Base-by-base conservation (phyloP, 768 basidiomycete species). In the Tephrocybe rancida region DNA sequence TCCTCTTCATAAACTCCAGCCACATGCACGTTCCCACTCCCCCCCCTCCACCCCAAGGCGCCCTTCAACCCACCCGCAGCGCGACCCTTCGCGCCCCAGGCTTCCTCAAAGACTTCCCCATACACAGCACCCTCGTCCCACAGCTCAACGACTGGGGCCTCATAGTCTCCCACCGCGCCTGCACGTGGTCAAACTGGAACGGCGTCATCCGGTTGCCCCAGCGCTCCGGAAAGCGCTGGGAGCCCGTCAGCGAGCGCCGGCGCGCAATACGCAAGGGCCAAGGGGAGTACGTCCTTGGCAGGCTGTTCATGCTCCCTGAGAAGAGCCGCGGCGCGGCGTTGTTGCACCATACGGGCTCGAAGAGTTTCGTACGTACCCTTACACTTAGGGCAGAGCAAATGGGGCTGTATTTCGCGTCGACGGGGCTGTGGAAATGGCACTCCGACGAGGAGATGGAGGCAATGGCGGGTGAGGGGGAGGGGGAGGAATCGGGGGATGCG, bases 311-410 rank as follows among this genome's bases (percentile, higher is more conserved):
- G 25, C 70, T 76, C 13, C 78, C 84, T 2, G 59, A 74, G 46
- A 77, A 78, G 50, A 79, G 78, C 1, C 71, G 71, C 6, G 83
- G 82, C 16, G 77, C 85, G 0, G 81, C 82, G 0, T 67, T 81
- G 24, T 67, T 89, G 29, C 59, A 72, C 11, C 60, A 81, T 19
- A 89, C 87, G 1, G 87, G 87, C 8, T 84, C 87, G 61, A 37
- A 44, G 0, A 72, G 73, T 22, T 85, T 86, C 62, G 66, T 70
- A 37, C 67, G 70, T 44, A 68, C 76, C 37, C 54, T 82, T 1
- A 72, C 73, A 27, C 62, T 58, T 19, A 69, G 70, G 34, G 88
- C 87, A 0, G 48, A 60, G 5, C 70, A 67, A 39, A 60, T 73
- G 2, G 80, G 79, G 14, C 59, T 86, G 61, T 70, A 77, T 29